Evolutionary conservation across 2,329 filamentous ascomycete species (phyloP), one percentile per base, ranked within the genome.

Genomic region (Fusarium musae): DNA sequence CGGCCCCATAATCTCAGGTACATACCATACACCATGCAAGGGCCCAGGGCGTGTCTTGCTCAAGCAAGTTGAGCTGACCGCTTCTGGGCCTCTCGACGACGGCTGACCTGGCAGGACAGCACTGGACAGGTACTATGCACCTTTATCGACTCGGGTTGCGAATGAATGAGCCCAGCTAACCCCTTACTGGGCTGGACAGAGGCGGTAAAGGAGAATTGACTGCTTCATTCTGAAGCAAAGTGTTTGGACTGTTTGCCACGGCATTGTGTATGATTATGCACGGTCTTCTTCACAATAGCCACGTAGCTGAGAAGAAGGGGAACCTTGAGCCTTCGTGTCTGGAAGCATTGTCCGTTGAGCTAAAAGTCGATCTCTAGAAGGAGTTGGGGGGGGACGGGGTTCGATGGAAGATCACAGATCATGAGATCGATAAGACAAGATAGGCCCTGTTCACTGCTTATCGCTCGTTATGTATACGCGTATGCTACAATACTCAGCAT

Each of bases 371-470:
- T 73, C 42, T 42, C 40, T 47, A 47, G 40, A 60, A 52, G 49
- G 61, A 46, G 56, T 47, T 72, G 21, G 53, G 69, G 50, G 34
- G 61, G 47, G 47, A 56, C 49, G 71, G 72, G 72, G 68, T 63
- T 44, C 53, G 57, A 59, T 67, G 54, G 62, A 54, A 70, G 73
- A 77, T 77, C 73, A 66, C 32, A 58, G 53, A 77, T 76, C 74
- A 76, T 77, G 60, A 76, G 75, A 76, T 77, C 70, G 75, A 77
- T 70, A 77, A 75, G 69, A 50, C 49, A 52, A 56, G n/a, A 49
- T 30, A 28, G n/a, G 53, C 66, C 46, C 46, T 57, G 46, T 49
- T 40, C n/a, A 52, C 12, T 52, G 6, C 30, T 52, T 36, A 50
- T 50, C n/a, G 43, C 34, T 50, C 19, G 21, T 34, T 72, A 16